Conservation (phyloP, 768 basidiomycete genomes). For the Mycena galericulata region DNA sequence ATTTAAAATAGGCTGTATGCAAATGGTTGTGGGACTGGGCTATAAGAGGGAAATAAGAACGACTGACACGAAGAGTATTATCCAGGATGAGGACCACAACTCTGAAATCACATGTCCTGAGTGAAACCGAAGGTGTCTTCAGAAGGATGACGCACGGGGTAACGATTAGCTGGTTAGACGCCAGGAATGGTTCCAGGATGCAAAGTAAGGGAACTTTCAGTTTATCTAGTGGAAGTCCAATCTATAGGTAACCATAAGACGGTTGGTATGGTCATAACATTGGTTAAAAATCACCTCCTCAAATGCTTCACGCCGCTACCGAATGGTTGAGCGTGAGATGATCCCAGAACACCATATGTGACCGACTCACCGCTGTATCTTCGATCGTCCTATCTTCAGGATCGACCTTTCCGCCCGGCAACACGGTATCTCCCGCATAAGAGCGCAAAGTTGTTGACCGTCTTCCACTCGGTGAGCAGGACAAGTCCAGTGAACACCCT, state of each 20-base stretch:
- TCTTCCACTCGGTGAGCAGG: too few species aligned
- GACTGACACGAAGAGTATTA: slow-evolving; percentile 74
- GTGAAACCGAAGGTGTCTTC: neutral
- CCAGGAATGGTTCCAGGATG: slow-evolving; percentile 82
- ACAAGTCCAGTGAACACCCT: too few species aligned
- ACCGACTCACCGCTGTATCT: slow-evolving; percentile 48
- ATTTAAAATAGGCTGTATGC: slow-evolving; percentile 80
- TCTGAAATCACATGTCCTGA: slow-evolving; percentile 50
- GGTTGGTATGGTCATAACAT: neutral
- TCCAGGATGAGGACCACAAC: slow-evolving; percentile 90
- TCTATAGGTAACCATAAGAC: slow-evolving; percentile 55
- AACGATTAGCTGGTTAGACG: slow-evolving; percentile 78
- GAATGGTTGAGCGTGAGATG: neutral
- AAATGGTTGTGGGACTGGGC: slow-evolving; percentile 55
- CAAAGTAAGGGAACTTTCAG: slow-evolving; percentile 81
- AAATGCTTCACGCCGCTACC: slow-evolving; percentile 86
- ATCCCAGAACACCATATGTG: neutral
- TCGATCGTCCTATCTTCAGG: slow-evolving; percentile 74
- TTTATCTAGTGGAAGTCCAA: slow-evolving; percentile 83
- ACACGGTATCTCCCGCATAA: slow-evolving; percentile 89
- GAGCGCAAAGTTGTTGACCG: slow-evolving; percentile 78
- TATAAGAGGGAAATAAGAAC: neutral
- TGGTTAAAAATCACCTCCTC: slow-evolving; percentile 74
- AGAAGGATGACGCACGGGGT: slow-evolving; percentile 76
- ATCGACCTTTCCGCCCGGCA: slow-evolving; percentile 90